Evolutionary conservation across 2,329 filamentous ascomycete species (phyloP).

Genomic region (Ascochyta fabae): DNA sequence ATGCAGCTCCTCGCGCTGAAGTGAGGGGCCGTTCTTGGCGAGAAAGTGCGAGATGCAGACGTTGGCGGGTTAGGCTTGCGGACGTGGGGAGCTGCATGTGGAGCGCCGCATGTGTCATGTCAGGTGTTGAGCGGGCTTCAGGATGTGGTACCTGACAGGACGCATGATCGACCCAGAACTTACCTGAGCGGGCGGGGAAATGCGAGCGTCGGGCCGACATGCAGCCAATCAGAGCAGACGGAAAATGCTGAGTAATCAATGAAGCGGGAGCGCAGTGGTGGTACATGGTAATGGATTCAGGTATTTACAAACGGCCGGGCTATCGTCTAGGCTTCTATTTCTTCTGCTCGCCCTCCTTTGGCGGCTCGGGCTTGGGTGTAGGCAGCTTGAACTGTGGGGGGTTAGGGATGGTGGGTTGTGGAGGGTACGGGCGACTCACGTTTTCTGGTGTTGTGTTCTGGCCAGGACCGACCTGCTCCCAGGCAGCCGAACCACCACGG

Average conservation of each 20-base stretch:
- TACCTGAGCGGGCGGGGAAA: slow-evolving; percentile 3
- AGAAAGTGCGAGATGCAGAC: slow-evolving; percentile 19
- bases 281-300: slow-evolving; percentile 34
- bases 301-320: slow-evolving; percentile 46
- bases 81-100: slow-evolving; percentile 4
- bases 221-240: not conserved
- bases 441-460: slow-evolving; percentile 77
- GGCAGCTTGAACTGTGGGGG: slow-evolving; percentile 82
- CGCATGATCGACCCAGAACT: slow-evolving; percentile 2
- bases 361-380: slow-evolving; percentile 86
- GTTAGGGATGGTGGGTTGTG: slow-evolving; percentile 1
- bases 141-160: not conserved
- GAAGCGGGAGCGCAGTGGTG: not conserved
- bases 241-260: slow-evolving; percentile 5
- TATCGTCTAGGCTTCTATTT: slow-evolving; percentile 64
- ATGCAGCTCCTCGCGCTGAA: slow-evolving; percentile 16
- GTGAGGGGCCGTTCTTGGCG: slow-evolving; percentile 38
- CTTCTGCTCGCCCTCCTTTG: slow-evolving; percentile 88
- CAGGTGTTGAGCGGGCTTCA: not conserved
- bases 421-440: slow-evolving; percentile 53
- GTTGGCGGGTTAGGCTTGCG: not conserved
- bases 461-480: slow-evolving; percentile 75
- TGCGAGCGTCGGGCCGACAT: slow-evolving; percentile 9
- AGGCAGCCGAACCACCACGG: slow-evolving; percentile 74
- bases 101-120: slow-evolving; percentile 6